Evolutionary conservation across 345 rosid genomes (phyloP).

Genomic region (Sonneratia caseolaris): DNA sequence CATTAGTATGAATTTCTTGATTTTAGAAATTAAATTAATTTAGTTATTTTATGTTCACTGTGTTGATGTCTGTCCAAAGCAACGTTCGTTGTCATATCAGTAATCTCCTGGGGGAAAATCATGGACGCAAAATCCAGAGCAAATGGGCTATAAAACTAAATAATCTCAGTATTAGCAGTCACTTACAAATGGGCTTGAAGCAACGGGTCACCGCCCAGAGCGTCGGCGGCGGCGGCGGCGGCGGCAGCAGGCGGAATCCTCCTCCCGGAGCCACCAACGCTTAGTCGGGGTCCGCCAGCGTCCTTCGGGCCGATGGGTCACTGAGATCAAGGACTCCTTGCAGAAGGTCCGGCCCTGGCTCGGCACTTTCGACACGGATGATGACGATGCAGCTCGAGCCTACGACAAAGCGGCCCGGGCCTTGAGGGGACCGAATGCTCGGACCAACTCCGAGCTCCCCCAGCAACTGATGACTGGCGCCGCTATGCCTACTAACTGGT

Average conservation of each 20-base stretch:
- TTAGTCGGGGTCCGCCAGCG: constrained; percentile 17
- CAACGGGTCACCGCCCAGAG: not conserved
- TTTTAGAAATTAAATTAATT: too few relatives aligned
- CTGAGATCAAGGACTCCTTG: constrained; percentile 20
- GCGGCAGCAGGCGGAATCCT: constrained; percentile 4
- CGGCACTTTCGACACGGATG: constrained; percentile 11
- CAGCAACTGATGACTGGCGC: not conserved
- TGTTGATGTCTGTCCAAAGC: too few relatives aligned
- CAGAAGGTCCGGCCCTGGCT: constrained; percentile 17
- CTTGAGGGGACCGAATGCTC: constrained; percentile 13
- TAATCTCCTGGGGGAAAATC: too few relatives aligned
- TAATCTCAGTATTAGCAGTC: too few relatives aligned
- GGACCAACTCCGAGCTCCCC: constrained; percentile 12
- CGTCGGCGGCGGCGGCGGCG: not conserved
- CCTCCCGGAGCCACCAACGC: constrained; percentile 14
- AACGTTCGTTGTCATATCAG: too few relatives aligned
- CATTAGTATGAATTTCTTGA: too few relatives aligned
- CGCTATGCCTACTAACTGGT: constrained; percentile 4
- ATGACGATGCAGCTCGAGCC: constrained; percentile 12
- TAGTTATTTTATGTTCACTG: too few relatives aligned
- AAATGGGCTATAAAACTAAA: too few relatives aligned
- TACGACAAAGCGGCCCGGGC: constrained; percentile 14
- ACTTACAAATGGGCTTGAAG: not conserved
- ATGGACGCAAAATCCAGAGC: too few relatives aligned
- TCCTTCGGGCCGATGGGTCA: constrained; percentile 17